Evolutionary conservation across 768 basidiomycete species (phyloP), one percentile per base, ranked within the genome.

Genomic region (Suillus decipiens): DNA sequence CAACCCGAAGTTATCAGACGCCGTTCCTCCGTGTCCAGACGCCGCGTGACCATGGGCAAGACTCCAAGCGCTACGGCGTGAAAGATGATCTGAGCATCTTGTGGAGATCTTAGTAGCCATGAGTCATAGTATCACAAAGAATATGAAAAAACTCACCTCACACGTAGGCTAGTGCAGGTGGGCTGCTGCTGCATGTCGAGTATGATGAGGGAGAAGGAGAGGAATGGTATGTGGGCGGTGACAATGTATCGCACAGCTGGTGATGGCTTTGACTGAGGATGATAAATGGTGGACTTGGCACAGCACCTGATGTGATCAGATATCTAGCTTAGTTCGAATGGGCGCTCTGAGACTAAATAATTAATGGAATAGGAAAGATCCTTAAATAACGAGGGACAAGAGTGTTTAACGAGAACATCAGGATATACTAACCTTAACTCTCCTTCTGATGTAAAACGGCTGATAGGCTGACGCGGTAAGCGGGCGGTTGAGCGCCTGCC

Each of bases 21-120:
- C 43, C 90, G 81, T 72, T 93, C 91, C 59, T 90, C 90, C 17
- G 87, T 85, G 76, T 90, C 89, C 59, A 93, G 80, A 45, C 91
- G 85, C 61, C 89, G 84, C 31, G 84, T 77, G 57, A 92, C 85
- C 78, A 91, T 89, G 36, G 85, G 86, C 17, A 90, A 79, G 1
- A 84, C 71, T 11, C 80, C 75, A 9, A 82, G 77, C 9, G 79
- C 76, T 34, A 92, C 91, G 37, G 85, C 90, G 69, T 91, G 88
- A 74, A 93, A 90, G 72, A 93, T 85, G 66, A 85, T 76, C 66
- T 88, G 87, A 2, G 91, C 90, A 70, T 93, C 91, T 15, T 79
- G 73, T 28, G 87, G 81, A 31, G 84, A 82, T 67, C 86, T 79
- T 64, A 31, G 60, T 48, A 57, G 15, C 28, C 19, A 43, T 63